Conservation (phyloP, 179 eudicot species). For the Heliamphora pulchella region DNA sequence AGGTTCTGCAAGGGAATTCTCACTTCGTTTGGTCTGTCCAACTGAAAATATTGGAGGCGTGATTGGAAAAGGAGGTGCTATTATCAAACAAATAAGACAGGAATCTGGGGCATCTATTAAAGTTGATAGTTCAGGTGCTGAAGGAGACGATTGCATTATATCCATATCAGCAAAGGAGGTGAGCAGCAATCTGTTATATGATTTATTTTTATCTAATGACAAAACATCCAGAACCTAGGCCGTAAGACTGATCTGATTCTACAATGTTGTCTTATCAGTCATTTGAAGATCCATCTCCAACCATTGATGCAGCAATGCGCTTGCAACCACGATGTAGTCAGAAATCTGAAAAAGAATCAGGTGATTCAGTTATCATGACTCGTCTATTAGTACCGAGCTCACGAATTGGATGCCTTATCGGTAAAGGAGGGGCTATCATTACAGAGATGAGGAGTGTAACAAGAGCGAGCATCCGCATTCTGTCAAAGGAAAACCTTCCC, state of each 20-base stretch:
- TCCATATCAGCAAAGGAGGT: conserved; percentile 71
- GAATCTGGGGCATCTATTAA: conserved; percentile 72
- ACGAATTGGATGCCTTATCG: conserved; percentile 77
- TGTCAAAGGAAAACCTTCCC: conserved; percentile 54
- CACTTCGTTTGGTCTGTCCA: conserved; percentile 62
- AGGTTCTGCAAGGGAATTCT: conserved; percentile 41
- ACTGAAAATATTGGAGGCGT: conserved; percentile 81
- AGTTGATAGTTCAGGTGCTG: conserved; percentile 65
- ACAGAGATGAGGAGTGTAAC: conserved; percentile 66
- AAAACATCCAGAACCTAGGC: neutral
- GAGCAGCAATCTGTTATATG: neutral
- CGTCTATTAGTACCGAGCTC: conserved; percentile 60
- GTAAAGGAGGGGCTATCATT: conserved; percentile 80
- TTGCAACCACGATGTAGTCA: conserved; percentile 67
- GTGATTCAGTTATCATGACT: conserved; percentile 45
- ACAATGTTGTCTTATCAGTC: conserved; percentile 29
- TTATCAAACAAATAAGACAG: conserved; percentile 72
- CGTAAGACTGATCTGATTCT: neutral
- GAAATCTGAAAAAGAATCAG: conserved; percentile 57
- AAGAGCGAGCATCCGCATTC: conserved; percentile 63
- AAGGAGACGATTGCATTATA: conserved; percentile 62
- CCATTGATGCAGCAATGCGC: conserved; percentile 75
- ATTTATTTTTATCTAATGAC: neutral
- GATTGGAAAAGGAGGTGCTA: conserved; percentile 79
- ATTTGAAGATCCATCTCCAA: conserved; percentile 56